Evolutionary conservation across 805 yeast species (phyloP).

Genomic region (Lipomyces sp.): DNA sequence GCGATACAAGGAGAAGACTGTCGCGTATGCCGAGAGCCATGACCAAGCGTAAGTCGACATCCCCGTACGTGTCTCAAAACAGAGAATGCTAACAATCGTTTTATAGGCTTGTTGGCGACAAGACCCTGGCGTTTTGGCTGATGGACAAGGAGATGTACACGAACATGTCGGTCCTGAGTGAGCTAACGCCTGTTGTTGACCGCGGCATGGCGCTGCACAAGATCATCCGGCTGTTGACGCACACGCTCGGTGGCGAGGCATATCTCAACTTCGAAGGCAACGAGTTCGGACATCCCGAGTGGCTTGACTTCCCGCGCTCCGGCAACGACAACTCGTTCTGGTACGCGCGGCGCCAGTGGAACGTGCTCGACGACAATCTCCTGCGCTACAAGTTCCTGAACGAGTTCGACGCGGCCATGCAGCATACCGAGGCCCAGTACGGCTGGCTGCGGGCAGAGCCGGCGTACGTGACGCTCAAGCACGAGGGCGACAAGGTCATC

Average conservation of each 20-base stretch:
- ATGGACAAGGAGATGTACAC: conserved; percentile 98
- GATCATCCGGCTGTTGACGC: conserved; percentile 81
- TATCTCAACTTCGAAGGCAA: conserved; percentile 95
- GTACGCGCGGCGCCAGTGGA: conserved; percentile 94
- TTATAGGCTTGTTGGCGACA: conserved; percentile 76
- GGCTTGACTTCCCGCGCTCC: conserved; percentile 94
- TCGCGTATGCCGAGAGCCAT: conserved; percentile 90
- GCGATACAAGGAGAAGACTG: conserved; percentile 82
- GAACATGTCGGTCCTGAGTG: conserved; percentile 76
- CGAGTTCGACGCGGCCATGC: conserved; percentile 84
- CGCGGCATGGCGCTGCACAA: conserved; percentile 91
- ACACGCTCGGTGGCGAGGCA: conserved; percentile 94
- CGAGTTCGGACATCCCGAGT: conserved; percentile 98
- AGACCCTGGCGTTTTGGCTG: conserved; percentile 93
- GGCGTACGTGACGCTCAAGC: conserved; percentile 83
- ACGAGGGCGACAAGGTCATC: conserved; percentile 83
- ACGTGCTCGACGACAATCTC: conserved; percentile 72
- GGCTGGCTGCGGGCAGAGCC: conserved; percentile 70
- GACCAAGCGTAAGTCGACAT: conserved; percentile 69
- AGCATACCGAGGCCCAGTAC: conserved; percentile 63
- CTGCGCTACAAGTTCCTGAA: conserved; percentile 75
- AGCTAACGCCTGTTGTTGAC: conserved; percentile 72
- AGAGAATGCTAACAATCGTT: neutral
- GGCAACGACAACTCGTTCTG: conserved; percentile 87
- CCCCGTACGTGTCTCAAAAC: no score